These are phyloP conservation scores for Penicillium digitatum DNA, from an alignment of 2,329 filamentous ascomycete genomes.

Conservation along the genomic window DNA sequence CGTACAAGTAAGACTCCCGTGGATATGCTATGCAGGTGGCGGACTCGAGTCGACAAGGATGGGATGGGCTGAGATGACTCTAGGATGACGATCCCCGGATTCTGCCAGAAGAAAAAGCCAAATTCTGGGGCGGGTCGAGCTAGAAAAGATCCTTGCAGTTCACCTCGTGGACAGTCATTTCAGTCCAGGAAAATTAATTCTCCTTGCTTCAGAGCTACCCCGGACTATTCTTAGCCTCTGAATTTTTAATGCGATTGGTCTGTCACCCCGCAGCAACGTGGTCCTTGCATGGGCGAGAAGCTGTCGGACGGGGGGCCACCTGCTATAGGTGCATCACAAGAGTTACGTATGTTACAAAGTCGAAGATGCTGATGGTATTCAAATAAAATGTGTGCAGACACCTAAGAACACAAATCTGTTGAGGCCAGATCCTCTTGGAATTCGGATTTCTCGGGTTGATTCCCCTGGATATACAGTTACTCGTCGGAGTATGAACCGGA, in stretches of 20 bases:
- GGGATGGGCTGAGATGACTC: not conserved
- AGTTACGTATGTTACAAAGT: not conserved
- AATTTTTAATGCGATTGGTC: not conserved
- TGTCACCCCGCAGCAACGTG: conserved; percentile 19
- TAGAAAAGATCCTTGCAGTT: not conserved
- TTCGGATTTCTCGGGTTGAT: not conserved
- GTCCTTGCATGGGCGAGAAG: conserved; percentile 42
- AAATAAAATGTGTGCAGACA: not conserved
- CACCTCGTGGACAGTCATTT: not conserved
- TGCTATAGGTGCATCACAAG: not conserved
- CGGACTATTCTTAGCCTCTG: not conserved
- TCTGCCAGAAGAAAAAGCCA: not conserved
- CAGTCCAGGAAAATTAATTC: not conserved
- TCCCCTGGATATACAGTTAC: not conserved
- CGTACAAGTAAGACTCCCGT: not conserved
- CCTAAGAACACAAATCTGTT: not conserved
- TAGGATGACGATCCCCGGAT: not conserved
- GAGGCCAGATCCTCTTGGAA: not conserved
- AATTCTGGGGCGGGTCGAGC: not conserved
- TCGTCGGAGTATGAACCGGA: not conserved
- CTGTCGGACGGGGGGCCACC: conserved; percentile 29
- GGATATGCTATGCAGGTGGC: not conserved
- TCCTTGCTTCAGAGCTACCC: not conserved
- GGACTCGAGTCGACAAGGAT: not conserved
- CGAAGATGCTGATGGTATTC: not conserved